These are phyloP conservation scores for Toxicodendron radicans DNA, from an alignment of 345 rosid species.

Conservation along the genomic window DNA sequence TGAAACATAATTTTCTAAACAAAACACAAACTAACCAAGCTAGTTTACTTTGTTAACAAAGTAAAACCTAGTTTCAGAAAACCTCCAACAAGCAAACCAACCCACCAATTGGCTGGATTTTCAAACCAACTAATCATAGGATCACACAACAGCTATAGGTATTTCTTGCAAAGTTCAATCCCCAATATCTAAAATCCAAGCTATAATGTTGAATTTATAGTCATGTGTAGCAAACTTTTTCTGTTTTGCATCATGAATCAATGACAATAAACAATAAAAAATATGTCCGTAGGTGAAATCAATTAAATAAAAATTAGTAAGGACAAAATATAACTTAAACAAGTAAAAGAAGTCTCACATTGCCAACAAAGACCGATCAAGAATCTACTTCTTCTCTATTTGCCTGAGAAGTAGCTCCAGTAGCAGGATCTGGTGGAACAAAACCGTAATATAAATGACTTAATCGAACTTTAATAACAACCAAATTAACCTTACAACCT, in stretches of 20 bases:
- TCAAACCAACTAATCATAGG: too few species aligned
- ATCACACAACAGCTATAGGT: too few species aligned
- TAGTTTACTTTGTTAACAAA: too few species aligned
- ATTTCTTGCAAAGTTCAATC: neutral
- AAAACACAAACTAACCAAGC: too few species aligned
- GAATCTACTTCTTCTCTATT: constrained; percentile 72
- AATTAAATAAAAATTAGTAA: neutral
- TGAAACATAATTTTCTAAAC: too few species aligned
- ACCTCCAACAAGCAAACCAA: too few species aligned
- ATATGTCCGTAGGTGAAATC: neutral
- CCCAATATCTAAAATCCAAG: neutral
- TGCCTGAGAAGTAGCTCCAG: constrained; percentile 51
- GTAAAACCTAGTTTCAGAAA: too few species aligned
- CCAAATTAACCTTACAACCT: too few species aligned
- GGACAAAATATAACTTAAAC: constrained; percentile 9
- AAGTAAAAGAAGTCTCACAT: constrained; percentile 55
- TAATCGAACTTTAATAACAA: too few species aligned
- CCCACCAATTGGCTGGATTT: too few species aligned
- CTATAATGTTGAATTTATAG: neutral
- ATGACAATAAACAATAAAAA: neutral
- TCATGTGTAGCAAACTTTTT: neutral
- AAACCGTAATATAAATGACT: constrained; percentile 21
- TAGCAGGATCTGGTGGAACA: constrained; percentile 53
- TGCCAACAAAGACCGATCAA: constrained; percentile 75
- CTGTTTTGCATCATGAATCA: neutral